Conservation (phyloP, 768 basidiomycete genomes). For the Termitomyces sp. region DNA sequence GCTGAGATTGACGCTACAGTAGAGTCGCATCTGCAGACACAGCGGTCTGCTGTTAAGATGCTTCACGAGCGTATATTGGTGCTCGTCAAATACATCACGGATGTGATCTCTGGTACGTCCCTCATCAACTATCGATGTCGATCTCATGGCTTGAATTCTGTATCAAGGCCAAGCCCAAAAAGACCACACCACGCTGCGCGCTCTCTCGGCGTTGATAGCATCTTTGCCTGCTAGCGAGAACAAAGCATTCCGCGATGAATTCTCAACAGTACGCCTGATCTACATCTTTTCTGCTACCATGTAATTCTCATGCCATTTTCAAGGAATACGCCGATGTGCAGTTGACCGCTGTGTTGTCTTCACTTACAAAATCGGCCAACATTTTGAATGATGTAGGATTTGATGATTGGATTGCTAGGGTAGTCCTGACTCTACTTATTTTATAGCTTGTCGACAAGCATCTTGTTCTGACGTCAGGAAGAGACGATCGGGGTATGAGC, state of each 20-base stretch:
- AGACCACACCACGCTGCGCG: slow-evolving; percentile 78
- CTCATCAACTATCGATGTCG: background rate
- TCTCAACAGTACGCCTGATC: slow-evolving; percentile 56
- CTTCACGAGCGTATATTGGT: slow-evolving; percentile 85
- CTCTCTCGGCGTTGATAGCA: slow-evolving; percentile 80
- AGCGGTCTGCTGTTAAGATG: slow-evolving; percentile 95
- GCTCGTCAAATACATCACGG: slow-evolving; percentile 81
- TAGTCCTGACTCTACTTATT: slow-evolving; percentile 1
- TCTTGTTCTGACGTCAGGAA: slow-evolving; percentile 48
- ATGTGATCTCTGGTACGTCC: slow-evolving; percentile 60
- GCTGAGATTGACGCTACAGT: slow-evolving; percentile 40
- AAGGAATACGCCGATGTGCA: slow-evolving; percentile 98
- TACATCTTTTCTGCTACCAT: background rate
- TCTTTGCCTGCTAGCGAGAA: slow-evolving; percentile 86
- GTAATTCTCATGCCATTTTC: background rate
- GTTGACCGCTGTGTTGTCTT: slow-evolving; percentile 81
- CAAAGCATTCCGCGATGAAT: slow-evolving; percentile 80
- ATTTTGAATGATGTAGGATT: slow-evolving; percentile 75
- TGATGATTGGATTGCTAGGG: background rate
- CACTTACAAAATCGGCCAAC: slow-evolving; percentile 83
- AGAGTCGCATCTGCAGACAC: slow-evolving; percentile 84
- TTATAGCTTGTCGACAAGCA: slow-evolving; percentile 78
- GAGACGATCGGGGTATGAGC: slow-evolving; percentile 50
- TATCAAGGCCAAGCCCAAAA: slow-evolving; percentile 58
- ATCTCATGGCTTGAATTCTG: slow-evolving; percentile 11